Percentiles rank a stretch among this genome's conserved stretches.
Conservation (phyloP, 1,284 basidiomycete genomes). For the Ceratobasidium sp. region DNA sequence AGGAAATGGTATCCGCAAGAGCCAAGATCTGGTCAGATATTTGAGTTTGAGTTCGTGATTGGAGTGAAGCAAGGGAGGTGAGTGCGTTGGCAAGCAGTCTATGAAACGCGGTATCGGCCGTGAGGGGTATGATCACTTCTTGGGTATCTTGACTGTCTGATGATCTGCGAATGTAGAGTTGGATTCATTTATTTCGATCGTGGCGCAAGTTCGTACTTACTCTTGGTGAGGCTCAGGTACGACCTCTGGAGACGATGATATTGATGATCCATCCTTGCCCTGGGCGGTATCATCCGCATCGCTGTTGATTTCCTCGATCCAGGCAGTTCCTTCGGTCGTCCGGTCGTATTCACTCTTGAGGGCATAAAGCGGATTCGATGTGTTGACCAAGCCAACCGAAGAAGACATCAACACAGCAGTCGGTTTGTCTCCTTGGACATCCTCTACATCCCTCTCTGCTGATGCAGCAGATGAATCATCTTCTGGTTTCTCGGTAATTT, state of each 20-base stretch:
- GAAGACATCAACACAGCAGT: slow-evolving; percentile 15
- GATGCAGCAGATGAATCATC: slow-evolving; percentile 5
- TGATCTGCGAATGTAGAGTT: slow-evolving; percentile 6
- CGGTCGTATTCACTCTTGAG: slow-evolving; percentile 20
- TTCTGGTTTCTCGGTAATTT: background rate
- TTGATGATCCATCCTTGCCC: background rate
- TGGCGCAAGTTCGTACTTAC: background rate
- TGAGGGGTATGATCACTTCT: slow-evolving; percentile 82
- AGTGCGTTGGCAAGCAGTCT: slow-evolving; percentile 77
- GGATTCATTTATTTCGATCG: background rate
- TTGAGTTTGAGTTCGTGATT: slow-evolving; percentile 65
- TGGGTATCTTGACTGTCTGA: slow-evolving; percentile 45
- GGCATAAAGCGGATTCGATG: slow-evolving; percentile 14
- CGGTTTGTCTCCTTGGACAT: background rate
- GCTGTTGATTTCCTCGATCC: background rate
- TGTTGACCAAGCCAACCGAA: background rate
- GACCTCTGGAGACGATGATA: background rate
- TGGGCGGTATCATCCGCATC: background rate
- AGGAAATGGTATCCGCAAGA: slow-evolving; percentile 68
- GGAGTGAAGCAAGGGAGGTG: slow-evolving; percentile 70
- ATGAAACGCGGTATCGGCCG: slow-evolving; percentile 85
- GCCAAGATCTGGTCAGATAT: slow-evolving; percentile 69
- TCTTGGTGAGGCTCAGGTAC: background rate
- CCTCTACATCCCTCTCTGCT: background rate
- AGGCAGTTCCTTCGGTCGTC: background rate